These are phyloP conservation scores for Discostella stelligera DNA, from an alignment of 352 stramenopile species.

Conservation along the genomic window DNA sequence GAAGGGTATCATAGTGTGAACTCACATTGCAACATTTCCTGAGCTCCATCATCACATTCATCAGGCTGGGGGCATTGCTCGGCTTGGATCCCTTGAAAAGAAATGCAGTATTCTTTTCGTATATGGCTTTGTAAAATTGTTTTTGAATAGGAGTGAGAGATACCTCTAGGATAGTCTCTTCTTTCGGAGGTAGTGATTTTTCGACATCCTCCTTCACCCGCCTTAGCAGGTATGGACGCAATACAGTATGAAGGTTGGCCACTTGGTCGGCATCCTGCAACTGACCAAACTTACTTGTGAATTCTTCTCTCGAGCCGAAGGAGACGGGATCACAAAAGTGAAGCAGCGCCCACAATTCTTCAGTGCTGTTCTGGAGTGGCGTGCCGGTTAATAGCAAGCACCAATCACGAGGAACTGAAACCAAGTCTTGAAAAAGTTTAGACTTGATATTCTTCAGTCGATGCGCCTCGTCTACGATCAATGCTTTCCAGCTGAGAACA, in stretches of 20 bases:
- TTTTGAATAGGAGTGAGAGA: conserved; percentile 98
- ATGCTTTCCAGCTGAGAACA: conserved; percentile 88
- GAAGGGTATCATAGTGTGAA: neutral
- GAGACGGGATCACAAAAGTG: conserved; percentile 93
- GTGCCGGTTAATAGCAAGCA: conserved; percentile 96
- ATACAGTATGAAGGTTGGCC: conserved; percentile 89
- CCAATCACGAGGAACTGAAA: conserved; percentile 83
- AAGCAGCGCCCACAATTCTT: conserved; percentile 96
- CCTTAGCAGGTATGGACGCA: conserved; percentile 93
- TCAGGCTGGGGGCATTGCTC: conserved; percentile 85
- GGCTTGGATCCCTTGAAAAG: conserved; percentile 79
- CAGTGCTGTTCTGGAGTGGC: conserved; percentile 95
- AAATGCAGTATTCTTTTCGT: conserved; percentile 82
- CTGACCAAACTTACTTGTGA: conserved; percentile 88
- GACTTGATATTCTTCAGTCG: conserved; percentile 95
- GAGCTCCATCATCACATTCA: conserved; percentile 99
- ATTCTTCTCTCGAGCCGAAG: conserved; percentile 91
- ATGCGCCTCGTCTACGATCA: conserved; percentile 98
- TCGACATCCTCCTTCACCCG: conserved; percentile 99
- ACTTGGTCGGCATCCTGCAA: conserved; percentile 89
- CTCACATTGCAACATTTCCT: conserved; percentile 95
- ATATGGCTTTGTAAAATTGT: conserved; percentile 89
- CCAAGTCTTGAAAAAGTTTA: conserved; percentile 90
- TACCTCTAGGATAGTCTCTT: conserved; percentile 98
- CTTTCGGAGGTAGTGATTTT: conserved; percentile 96